Evolutionary conservation across 2,329 filamentous ascomycete species (phyloP).

Genomic region (Ceratocystis variospora): DNA sequence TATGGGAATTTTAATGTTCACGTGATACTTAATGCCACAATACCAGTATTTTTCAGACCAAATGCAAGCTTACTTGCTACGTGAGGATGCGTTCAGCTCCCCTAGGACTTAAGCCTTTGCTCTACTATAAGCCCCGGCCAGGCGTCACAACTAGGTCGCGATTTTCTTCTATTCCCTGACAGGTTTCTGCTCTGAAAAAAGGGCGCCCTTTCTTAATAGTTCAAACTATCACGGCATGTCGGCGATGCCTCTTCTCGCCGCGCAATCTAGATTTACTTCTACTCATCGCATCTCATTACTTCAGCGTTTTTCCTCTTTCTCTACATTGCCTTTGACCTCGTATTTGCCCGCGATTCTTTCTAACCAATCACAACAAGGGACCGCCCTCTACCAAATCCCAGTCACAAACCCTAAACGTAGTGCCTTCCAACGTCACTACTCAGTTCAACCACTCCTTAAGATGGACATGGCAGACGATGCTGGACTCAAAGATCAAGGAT

Average conservation of each 20-base stretch:
- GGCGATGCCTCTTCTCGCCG: neutral
- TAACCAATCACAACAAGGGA: neutral
- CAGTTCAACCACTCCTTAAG: neutral
- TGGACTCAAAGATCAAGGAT: neutral
- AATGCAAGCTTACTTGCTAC: no score
- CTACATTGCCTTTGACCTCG: neutral
- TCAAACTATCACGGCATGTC: neutral
- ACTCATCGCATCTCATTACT: neutral
- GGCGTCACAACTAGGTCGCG: no score
- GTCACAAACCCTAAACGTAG: neutral
- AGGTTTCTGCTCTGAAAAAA: neutral
- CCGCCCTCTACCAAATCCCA: neutral
- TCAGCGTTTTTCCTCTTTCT: neutral
- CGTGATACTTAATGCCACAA: no score
- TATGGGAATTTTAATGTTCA: no score
- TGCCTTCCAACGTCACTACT: neutral
- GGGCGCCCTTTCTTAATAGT: no score
- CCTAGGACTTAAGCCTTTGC: no score
- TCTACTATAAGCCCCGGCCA: no score
- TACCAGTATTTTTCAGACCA: no score
- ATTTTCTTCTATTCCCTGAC: no score
- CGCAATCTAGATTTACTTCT: neutral
- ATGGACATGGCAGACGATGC: neutral
- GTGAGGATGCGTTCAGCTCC: no score
- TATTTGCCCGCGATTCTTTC: neutral